Percentiles rank a stretch among this genome's conserved stretches.
Conservation (phyloP, 768 basidiomycete genomes). For the Candolleomyces aberdarensis region DNA sequence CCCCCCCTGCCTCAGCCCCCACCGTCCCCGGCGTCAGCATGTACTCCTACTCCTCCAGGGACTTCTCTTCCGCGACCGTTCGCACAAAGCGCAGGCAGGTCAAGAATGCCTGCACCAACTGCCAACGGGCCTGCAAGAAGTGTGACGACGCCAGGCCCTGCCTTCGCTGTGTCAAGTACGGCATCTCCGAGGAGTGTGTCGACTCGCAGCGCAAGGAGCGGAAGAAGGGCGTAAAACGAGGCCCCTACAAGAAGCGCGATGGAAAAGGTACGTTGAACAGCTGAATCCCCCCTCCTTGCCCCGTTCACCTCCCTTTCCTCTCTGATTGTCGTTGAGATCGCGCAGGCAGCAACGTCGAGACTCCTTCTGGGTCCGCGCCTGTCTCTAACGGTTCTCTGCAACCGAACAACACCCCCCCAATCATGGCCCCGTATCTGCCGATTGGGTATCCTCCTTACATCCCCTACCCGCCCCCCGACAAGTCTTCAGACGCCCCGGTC, state of each 20-base stretch:
- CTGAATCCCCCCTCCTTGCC: conserved; percentile 9
- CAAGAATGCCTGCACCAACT: conserved; percentile 89
- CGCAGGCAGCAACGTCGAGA: conserved; percentile 55
- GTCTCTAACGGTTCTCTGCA: conserved; percentile 38
- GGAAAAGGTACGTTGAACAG: conserved; percentile 64
- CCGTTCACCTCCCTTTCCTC: conserved; percentile 17
- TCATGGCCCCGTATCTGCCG: conserved; percentile 48
- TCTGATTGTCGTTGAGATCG: conserved; percentile 53
- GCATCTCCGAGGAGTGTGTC: conserved; percentile 80
- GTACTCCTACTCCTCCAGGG: conserved; percentile 49
- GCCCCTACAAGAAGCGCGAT: conserved; percentile 96
- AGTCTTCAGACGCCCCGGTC: conserved; percentile 44
- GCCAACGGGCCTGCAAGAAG: conserved; percentile 90
- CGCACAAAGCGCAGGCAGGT: conserved; percentile 83
- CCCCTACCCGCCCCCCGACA: conserved; percentile 49
- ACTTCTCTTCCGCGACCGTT: conserved; percentile 45
- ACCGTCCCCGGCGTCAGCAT: conserved; percentile 36
- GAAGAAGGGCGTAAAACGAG: conserved; percentile 82
- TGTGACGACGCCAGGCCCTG: conserved; percentile 92
- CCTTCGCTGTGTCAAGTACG: conserved; percentile 90
- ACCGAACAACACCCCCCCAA: conserved; percentile 10
- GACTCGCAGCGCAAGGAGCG: conserved; percentile 92
- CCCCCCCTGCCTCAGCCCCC: conserved; percentile 54
- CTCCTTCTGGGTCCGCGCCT: conserved; percentile 26
- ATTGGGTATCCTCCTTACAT: conserved; percentile 53